Conservation (phyloP, 768 basidiomycete genomes). For the Amanita pseudoporphyria region DNA sequence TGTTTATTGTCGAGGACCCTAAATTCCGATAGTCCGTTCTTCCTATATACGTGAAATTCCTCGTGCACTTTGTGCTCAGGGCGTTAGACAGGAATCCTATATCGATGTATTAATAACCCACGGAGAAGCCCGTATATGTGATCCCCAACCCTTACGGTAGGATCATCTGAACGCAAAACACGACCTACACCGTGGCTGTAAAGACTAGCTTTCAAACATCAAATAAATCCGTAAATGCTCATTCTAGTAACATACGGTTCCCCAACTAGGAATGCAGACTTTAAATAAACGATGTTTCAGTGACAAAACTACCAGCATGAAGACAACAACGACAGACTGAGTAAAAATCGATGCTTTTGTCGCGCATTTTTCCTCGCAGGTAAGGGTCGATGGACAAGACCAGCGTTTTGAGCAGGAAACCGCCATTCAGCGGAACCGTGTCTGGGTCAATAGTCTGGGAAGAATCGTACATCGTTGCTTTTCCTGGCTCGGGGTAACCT, state of each 20-base stretch:
- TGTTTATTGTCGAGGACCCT: conserved; percentile 25
- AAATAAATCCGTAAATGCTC: background rate
- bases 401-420: conserved; percentile 33
- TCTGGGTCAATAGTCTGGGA: conserved; percentile 35
- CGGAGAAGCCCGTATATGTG: conserved; percentile 23
- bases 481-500: conserved; percentile 24
- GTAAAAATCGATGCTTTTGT: conserved; percentile 14
- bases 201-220: conserved; percentile 11
- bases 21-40: conserved; percentile 6
- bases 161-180: conserved; percentile 24
- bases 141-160: conserved; percentile 17
- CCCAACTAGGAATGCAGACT: conserved; percentile 13
- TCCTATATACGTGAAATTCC: conserved; percentile 22
- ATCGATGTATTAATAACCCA: conserved; percentile 4
- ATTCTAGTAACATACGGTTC: conserved; percentile 14
- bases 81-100: background rate
- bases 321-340: background rate
- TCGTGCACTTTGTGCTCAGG: conserved; percentile 18
- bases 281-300: background rate
- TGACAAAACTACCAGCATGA: background rate
- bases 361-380: conserved; percentile 27
- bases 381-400: conserved; percentile 38
- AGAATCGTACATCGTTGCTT: conserved; percentile 29
- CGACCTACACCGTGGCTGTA: conserved; percentile 24
- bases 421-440: conserved; percentile 25